phyloP scores from a whole-genome alignment of 2,329 filamentous ascomycete genomes.

The Sporothrix mexicana region DNA sequence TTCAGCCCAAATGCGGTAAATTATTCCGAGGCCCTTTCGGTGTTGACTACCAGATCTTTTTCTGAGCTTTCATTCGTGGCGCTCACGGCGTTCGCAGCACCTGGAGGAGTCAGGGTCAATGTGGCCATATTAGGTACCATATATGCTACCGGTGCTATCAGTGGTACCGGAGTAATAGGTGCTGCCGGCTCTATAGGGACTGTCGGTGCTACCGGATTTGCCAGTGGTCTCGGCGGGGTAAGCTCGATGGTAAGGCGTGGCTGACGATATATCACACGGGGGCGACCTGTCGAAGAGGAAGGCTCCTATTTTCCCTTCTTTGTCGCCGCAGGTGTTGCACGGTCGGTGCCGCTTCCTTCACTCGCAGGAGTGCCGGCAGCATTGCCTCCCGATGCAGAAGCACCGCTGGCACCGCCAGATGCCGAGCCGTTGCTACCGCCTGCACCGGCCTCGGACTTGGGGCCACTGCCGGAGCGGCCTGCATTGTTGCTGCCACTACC shows the following conservation, averaged over 20 bases:
- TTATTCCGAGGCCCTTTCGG: no score
- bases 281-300: neutral
- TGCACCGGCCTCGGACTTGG: neutral
- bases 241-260: no score
- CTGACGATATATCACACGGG: neutral
- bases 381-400: neutral
- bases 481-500: conserved; percentile 5
- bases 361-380: neutral
- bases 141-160: no score
- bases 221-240: neutral
- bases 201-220: no score
- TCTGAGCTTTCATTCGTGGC: neutral
- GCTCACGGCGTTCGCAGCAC: no score
- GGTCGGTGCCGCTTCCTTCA: neutral
- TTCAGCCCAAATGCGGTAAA: no score
- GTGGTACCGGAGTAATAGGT: no score
- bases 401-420: conserved; percentile 7
- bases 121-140: no score
- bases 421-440: neutral
- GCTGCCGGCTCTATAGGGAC: no score
- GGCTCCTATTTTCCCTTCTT: conserved; percentile 36
- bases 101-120: no score
- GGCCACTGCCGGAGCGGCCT: conserved; percentile 37
- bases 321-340: conserved; percentile 21
- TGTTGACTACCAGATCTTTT: no score